Evolutionary conservation across 139 green algal genomes (phyloP), one percentile per base, ranked within the genome.

Genomic region (Microglena sp.): DNA sequence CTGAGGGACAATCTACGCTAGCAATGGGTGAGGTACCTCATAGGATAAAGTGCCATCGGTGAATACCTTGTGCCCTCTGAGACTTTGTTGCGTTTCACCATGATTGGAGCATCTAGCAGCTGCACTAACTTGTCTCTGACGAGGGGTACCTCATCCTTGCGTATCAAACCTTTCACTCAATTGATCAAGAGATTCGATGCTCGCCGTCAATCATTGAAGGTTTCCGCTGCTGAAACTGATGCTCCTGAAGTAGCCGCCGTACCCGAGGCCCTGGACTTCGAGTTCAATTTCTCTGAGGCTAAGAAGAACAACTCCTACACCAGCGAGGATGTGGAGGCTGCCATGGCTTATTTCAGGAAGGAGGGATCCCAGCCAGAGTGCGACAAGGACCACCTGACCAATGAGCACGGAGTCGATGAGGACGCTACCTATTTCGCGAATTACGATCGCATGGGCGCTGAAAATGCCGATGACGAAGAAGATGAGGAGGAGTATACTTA

Each of bases 251-350:
- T 31, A 29, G 64, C 55, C 27, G 56, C 33, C 24, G 67, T 60
- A n/a, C 28, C 33, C 2, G 66, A 66, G 6, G 40, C 44, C 40
- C 21, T 53, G 44, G 73, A 75, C 18, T 75, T 75, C 40, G 61
- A 50, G 26, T 81, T 81, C 61, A 77, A 66, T 62, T 64, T 64
- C n/a, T 57, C 33, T 7, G 74, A 81, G 34, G 69, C 69, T 6
- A 69, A 70, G 46, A 76, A 77, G 69, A 60, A 45, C 45, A 81
- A 81, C 24, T 65, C 74, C 55, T 81, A 81, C 65, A 45, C 5
- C 2, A 4, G 65, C 29, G 61, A 43, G 21, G 74, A 81, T 59
- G 69, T 81, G 46, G 64, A 76, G 65, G 54, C 66, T 27, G 74
- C 74, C 0, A 21, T 81, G 36, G 34, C 34, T 8, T 77, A 62